These are phyloP conservation scores for Xylaria grammica DNA, from an alignment of 495 filamentous ascomycete species.

Conservation along the genomic window DNA sequence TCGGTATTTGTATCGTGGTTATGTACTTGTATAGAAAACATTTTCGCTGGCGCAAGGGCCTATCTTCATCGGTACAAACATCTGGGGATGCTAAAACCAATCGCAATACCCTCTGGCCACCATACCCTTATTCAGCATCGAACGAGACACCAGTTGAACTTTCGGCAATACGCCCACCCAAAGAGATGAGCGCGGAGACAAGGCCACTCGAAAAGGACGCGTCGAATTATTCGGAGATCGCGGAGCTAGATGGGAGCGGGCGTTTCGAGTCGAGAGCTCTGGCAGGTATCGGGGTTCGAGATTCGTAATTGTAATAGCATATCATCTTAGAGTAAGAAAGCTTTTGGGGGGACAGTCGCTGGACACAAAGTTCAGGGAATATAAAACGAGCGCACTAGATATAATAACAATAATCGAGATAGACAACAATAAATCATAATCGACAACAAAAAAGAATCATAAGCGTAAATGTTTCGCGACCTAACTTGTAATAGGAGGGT, in stretches of 20 bases:
- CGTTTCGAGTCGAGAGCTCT: not conserved
- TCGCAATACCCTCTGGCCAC: not conserved
- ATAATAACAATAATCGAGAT: too few relatives aligned
- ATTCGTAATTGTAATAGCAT: not conserved
- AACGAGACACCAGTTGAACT: conserved; percentile 15
- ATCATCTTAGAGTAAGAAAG: not conserved
- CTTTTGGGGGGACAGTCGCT: too few relatives aligned
- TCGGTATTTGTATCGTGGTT: conserved; percentile 2
- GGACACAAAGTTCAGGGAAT: not conserved
- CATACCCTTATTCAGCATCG: conserved; percentile 12
- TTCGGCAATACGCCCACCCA: conserved; percentile 6
- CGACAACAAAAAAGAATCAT: not conserved
- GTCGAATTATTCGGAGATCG: conserved; percentile 4
- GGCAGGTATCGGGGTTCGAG: not conserved
- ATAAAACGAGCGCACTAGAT: too few relatives aligned
- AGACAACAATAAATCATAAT: not conserved
- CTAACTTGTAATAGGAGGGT: not conserved
- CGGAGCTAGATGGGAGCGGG: not conserved
- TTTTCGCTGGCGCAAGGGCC: not conserved
- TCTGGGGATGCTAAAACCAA: not conserved
- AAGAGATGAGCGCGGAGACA: not conserved
- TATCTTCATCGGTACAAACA: not conserved
- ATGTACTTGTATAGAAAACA: not conserved
- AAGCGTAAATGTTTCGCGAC: not conserved
- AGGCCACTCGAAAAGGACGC: conserved; percentile 9